Base-by-base conservation (phyloP, 2,329 filamentous ascomycete genomes). In the Fusarium compactum region DNA sequence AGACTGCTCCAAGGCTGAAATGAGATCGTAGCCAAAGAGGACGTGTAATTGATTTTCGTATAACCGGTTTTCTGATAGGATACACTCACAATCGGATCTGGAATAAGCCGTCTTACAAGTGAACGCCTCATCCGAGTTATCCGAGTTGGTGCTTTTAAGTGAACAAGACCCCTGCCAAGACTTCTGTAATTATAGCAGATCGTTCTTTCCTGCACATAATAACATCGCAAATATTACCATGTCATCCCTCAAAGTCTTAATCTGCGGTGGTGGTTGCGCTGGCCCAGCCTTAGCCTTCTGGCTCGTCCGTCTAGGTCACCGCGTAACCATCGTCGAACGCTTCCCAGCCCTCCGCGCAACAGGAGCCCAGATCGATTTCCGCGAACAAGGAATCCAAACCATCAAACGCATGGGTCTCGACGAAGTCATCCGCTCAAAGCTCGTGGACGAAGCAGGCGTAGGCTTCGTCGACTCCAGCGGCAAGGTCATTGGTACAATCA, bases 291-390 rank as follows among this genome's bases (percentile, higher is more conserved):
- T 77, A 2, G 78, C 78, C 12, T 76, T 76, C 46, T 79, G 78
- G 76, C 72, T 79, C 11, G 60, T 68, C n/a, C 69, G 69, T 25
- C 64, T 75, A 9, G 77, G 78, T 1, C 77, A 78, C 30, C 48
- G 24, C 0, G 76, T 82, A 55, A 83, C 81, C 1, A 62, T 85
- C n/a, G 62, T 84, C 24, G 83, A 85, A 54, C 77, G 80, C 3
- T 80, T 75, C 30, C 67, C 67, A 16, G 63, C 58, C 5, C 43
- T 70, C 2, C 54, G 67, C 0, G 67, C 62, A 18, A 64, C 67
- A 8, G 67, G 67, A 3, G 67, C 67, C 8, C 67, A 70, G 8
- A 71, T 70, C 24, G 67, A 70, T 10, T 62, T 70, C 6, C 54
- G 67, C 1, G 67, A 68, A 15, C 67, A 68, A 32, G 67, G 67